Base-by-base conservation (phyloP, 202 grass and related monocot genomes). In the Dendrocalamus latiflorus region DNA sequence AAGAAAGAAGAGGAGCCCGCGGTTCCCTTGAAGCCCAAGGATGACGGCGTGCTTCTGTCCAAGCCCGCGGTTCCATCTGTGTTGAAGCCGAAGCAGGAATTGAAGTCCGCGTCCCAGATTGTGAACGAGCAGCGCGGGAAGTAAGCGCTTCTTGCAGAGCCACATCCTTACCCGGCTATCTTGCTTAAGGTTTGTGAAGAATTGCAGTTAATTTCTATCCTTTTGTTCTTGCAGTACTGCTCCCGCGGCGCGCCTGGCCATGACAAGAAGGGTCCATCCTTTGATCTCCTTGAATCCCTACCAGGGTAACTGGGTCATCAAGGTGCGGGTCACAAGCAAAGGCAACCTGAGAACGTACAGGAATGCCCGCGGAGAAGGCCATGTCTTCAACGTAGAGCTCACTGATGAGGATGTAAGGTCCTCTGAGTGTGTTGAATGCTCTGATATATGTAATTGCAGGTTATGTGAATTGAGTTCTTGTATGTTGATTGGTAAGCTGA, bases 221-320 rank as follows among this genome's bases (percentile, higher is more conserved):
- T 58, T 72, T 53, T 54, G 39, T 81, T 6, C 41, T 22, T 92
- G 57, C 70, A 96, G 96, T 94, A 91, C 91, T 85, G 96, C 93
- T 24, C 96, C 96, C 4, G 88, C 91, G 10, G 91, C 93, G 3
- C 85, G 96, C 7, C 62, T 99, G 83, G 67, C 96, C 26, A 96
- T 94, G 87, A 90, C 93, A 11, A 96, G 93, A 30, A 89, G 96
- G 63, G 93, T 99, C 10, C 89, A 94, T 81, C 93, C 93, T 28
- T 72, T 99, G 77, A 86, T 94, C 63, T 86, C 93, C 9, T 80
- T 99, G 41, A 99, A 99, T 41, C 96, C 96, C 0, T 99, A 99
- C 67, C 96, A 95, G 68, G 96, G 96, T 20, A 99, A 94, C 36
- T 99, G 96, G 96, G 86, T 94, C 66, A 99, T 99, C 80, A 99